Conservation (phyloP, 768 basidiomycete species). For the Artomyces pyxidatus region DNA sequence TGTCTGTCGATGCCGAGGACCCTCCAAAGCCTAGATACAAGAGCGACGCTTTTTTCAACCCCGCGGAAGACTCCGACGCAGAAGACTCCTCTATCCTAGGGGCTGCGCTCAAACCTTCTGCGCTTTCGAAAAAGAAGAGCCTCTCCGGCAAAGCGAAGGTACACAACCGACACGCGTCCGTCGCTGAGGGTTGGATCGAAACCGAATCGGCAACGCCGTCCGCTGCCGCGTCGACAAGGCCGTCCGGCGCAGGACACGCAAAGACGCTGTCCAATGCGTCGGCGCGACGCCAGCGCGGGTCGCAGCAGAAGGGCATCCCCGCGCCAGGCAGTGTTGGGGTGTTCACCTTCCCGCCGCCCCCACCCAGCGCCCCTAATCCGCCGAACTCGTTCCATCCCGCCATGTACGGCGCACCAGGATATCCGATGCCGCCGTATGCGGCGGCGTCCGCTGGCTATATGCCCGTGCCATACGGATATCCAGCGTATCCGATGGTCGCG, state of each 20-base stretch:
- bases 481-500: background rate
- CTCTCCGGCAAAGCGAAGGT: background rate
- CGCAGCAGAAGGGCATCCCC: background rate
- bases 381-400: background rate
- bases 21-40: background rate
- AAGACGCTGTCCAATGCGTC: too few relatives aligned
- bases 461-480: too few relatives aligned
- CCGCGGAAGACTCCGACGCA: constrained; percentile 8
- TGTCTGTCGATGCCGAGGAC: constrained; percentile 7
- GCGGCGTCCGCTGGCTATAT: too few relatives aligned
- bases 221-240: background rate
- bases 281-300: background rate
- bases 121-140: constrained; percentile 6
- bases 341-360: constrained; percentile 15
- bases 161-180: constrained; percentile 3
- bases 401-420: background rate
- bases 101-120: background rate
- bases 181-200: background rate
- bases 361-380: background rate
- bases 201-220: background rate
- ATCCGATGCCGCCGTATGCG: background rate
- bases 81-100: constrained; percentile 6
- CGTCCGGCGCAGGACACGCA: too few relatives aligned
- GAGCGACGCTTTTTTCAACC: constrained; percentile 1
- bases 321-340: constrained; percentile 11